Evolutionary conservation across 441 rosid genomes (phyloP), one percentile per base, ranked within the genome.

Genomic region (Populus hybrid): DNA sequence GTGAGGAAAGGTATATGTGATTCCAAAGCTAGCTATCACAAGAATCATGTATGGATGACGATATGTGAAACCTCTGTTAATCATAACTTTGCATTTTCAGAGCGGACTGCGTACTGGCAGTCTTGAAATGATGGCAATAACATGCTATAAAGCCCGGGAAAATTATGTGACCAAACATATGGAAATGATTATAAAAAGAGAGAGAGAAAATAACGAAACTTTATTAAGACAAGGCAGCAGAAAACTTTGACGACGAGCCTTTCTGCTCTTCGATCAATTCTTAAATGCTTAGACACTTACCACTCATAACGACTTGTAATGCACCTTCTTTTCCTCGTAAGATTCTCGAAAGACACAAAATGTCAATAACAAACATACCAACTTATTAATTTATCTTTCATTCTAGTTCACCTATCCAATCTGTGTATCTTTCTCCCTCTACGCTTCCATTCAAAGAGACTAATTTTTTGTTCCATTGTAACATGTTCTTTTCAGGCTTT

Each of bases 341-440:
- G 75, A 77, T 66, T 73, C 28, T 80, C 57, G 42, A 57, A 84
- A 78, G 84, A 83, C 86, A 73, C 28, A 74, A 64, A 70, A 64
- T 84, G 87, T 89, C 88, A 76, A 79, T 78, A 86, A 87, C 87
- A 77, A 86, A 86, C 88, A 34, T 10, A 67, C 84, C 84, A 84
- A 69, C 79, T 79, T 76, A 24, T 63, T 70, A 21, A 20, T 76
- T 21, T 42, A 12, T 32, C 50, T 28, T 80, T 75, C 77, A 23
- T 73, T 81, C 75, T 78, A 65, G 88, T 75, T 87, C 82, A 78
- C 80, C 88, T 66, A 78, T 83, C 86, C 71, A 69, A 81, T 75
- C 73, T 32, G 70, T 61, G 38, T n/a, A 2, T 26, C 46, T 67
- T 61, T 34, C 11, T 64, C 14, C 79, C 9, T 24, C 36, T 24